Conservation (phyloP, 768 basidiomycete species). For the Tulasnella calospora region DNA sequence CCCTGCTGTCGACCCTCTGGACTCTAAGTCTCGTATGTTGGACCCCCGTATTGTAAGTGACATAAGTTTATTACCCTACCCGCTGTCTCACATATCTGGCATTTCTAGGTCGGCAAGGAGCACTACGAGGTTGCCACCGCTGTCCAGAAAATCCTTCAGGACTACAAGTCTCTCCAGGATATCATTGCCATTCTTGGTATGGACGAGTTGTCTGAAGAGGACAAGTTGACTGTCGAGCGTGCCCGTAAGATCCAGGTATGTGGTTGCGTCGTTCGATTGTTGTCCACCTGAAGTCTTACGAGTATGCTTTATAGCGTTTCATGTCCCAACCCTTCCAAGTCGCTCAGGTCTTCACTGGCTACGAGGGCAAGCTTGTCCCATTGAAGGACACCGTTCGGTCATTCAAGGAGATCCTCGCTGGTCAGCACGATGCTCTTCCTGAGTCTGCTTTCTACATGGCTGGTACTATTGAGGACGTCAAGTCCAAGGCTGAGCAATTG, state of each 20-base stretch:
- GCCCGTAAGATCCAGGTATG: constrained; percentile 53
- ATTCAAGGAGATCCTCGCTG: constrained; percentile 96
- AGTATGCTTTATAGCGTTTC: constrained; percentile 70
- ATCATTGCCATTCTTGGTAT: constrained; percentile 99
- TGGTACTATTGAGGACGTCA: constrained; percentile 95
- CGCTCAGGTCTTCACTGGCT: constrained; percentile 99
- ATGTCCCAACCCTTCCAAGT: constrained; percentile 99
- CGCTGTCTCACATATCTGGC: neutral
- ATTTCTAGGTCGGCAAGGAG: constrained; percentile 66
- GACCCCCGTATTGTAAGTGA: constrained; percentile 92
- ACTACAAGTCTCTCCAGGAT: constrained; percentile 93
- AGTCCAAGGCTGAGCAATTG: constrained; percentile 94
- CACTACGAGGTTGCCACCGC: constrained; percentile 97
- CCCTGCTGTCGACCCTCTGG: constrained; percentile 98
- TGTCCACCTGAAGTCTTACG: neutral
- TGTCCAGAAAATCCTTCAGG: constrained; percentile 95
- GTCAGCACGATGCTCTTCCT: constrained; percentile 80
- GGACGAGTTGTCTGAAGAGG: constrained; percentile 99
- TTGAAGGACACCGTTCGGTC: constrained; percentile 95
- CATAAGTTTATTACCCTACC: neutral
- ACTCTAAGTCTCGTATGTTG: constrained; percentile 99
- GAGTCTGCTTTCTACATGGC: constrained; percentile 99
- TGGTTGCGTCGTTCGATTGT: neutral
- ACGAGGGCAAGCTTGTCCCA: constrained; percentile 93
- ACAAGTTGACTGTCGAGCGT: constrained; percentile 86